Conservation (phyloP, 768 basidiomycete species). For the Pisolithus orientalis region DNA sequence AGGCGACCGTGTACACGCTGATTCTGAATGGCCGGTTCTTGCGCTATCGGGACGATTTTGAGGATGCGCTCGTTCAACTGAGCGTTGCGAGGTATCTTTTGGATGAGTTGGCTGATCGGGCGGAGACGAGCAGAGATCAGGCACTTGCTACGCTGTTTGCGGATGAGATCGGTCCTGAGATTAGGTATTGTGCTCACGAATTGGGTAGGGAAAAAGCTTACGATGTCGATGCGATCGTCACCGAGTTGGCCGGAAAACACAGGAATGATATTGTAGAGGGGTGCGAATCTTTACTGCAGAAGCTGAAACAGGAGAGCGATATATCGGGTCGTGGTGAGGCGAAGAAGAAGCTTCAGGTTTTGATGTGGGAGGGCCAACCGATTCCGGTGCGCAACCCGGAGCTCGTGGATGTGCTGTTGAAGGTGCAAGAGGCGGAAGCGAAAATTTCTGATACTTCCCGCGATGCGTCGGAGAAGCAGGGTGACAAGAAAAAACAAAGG, state of each 20-base stretch:
- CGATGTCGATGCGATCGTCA: constrained; percentile 71
- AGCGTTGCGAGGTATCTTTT: constrained; percentile 73
- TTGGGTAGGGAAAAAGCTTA: constrained; percentile 74
- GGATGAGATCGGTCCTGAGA: constrained; percentile 87
- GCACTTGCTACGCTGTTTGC: constrained; percentile 79
- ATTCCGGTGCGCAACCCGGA: constrained; percentile 89
- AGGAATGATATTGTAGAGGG: constrained; percentile 57
- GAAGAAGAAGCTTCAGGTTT: constrained; percentile 49
- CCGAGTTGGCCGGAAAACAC: constrained; percentile 52
- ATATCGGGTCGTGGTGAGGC: constrained; percentile 31
- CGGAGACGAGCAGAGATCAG: constrained; percentile 75
- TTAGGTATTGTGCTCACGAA: constrained; percentile 89
- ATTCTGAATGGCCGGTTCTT: constrained; percentile 80
- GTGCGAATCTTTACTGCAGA: constrained; percentile 48
- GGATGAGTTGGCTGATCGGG: constrained; percentile 55
- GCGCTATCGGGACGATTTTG: constrained; percentile 69
- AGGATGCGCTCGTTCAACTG: constrained; percentile 68
- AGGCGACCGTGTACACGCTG: constrained; percentile 74
- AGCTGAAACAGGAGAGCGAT: constrained; percentile 40
- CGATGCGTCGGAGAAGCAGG: constrained; percentile 20
- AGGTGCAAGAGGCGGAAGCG: constrained; percentile 72
- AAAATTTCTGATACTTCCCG: constrained; percentile 39
- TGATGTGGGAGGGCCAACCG: constrained; percentile 76
- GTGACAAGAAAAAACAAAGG: constrained; percentile 28
- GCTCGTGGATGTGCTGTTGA: constrained; percentile 79